Evolutionary conservation across 192 early-diverging fungal genomes (phyloP).

Genomic region (Entrophospora sp.): DNA sequence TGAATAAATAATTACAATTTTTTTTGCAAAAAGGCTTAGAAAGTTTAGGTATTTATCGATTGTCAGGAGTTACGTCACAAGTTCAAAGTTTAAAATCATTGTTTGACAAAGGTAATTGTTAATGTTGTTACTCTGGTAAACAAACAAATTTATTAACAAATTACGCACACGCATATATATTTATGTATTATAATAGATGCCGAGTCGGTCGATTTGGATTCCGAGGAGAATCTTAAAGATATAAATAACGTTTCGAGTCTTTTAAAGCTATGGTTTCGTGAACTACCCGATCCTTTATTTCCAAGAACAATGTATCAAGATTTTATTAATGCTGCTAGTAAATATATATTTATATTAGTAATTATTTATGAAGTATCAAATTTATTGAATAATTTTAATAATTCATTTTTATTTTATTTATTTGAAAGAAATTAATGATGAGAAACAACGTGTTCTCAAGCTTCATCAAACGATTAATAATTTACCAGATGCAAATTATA

Average conservation of each 20-base stretch:
- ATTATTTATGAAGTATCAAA: too few relatives aligned
- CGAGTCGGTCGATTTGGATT: conserved; percentile 53
- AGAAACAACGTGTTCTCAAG: conserved; percentile 45
- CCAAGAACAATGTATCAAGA: conserved; percentile 55
- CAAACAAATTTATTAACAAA: too few relatives aligned
- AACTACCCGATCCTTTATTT: conserved; percentile 85
- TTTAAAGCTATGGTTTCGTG: conserved; percentile 90
- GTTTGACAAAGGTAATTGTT: conserved; percentile 72
- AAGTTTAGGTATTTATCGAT: conserved; percentile 82
- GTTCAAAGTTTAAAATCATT: conserved; percentile 63
- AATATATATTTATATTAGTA: conserved; percentile 19
- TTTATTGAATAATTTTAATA: neutral
- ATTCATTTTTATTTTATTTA: neutral
- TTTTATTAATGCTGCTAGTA: conserved; percentile 66
- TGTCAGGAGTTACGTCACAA: conserved; percentile 70
- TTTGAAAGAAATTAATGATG: conserved; percentile 53
- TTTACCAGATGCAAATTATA: conserved; percentile 75
- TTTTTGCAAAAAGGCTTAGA: conserved; percentile 41
- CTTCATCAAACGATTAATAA: conserved; percentile 67
- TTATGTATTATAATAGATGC: conserved; percentile 34
- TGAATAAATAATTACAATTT: neutral
- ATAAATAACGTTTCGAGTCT: conserved; percentile 79
- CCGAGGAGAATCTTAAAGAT: conserved; percentile 53
- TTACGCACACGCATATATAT: neutral
- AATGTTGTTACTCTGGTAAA: too few relatives aligned